Base-by-base conservation (phyloP, 1,284 basidiomycete species). In the Paramarasmius palmivorus region DNA sequence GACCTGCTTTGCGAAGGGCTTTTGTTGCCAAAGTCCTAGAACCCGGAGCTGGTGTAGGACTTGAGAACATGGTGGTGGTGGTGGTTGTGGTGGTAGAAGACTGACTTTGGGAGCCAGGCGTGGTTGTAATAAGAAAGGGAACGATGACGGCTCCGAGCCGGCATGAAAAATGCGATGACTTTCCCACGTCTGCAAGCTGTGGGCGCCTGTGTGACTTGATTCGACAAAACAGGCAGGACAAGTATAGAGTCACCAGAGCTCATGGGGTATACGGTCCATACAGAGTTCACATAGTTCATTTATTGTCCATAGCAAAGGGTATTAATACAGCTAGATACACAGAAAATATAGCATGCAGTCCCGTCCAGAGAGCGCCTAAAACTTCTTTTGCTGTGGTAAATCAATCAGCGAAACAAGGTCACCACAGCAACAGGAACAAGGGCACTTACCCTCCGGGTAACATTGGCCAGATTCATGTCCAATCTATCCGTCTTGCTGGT, bases 401-500 rank as follows among this genome's bases (percentile, higher is more conserved):
- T 29, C 12, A 29, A 29, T 32, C 25, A 3, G 23, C 26, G 12
- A 17, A 19, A 32, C n/a, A 46, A 14, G n/a, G 2, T 15, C 9
- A 29, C 10, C 19, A n/a, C 15, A 32, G 29, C 29, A 12, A 6
- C 6, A 32, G 14, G 19, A 32, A 7, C 4, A 20, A 12, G 4
- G 8, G 15, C 12, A 15, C 78, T 44, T 63, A 91, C 90, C 65
- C 78, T 81, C 62, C 88, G 79, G 10, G 90, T 92, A 68, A 88
- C 89, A 66, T 75, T 76, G 70, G 78, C 78, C 58, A 92, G 77
- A 59, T 73, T 80, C 57, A 73, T 74, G 63, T 90, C 88, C 48
- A 92, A 71, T 45, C 67, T 74, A 52, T 79, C 81, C 6, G 88
- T 79, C 77, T 93, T 93, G 59, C 80, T 76, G 52, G 81, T 78